Evolutionary conservation across 2,329 filamentous ascomycete genomes (phyloP), one percentile per base, ranked within the genome.

Genomic region (Didymellaceae sp.): DNA sequence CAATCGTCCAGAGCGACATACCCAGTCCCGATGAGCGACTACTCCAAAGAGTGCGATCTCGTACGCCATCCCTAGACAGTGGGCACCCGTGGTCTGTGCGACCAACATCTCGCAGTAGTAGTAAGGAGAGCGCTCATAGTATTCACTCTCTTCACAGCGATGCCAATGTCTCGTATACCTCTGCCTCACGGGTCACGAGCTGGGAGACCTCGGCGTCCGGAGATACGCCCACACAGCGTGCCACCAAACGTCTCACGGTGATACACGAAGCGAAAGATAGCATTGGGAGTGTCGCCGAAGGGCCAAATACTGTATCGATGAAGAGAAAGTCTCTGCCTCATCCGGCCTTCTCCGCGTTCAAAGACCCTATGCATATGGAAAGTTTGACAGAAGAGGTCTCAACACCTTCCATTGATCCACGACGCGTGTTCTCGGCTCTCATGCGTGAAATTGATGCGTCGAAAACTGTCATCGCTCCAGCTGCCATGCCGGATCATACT

Each of bases 141-240:
- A 62, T 60, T 33, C 59, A 61, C 5, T 70, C 66, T 43, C 59
- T 67, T 6, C 63, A 66, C n/a, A 72, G 68, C 30, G 67, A 71
- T 37, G 45, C 57, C 6, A 78, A 79, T 26, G 75, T 80, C 58
- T 83, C 82, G 1, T 86, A 84, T 54, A 59, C 84, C 5, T 80
- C 61, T 20, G 50, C 50, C 4, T 73, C 69, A 14, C 64, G 87
- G 17, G 83, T 89, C 41, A 89, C 87, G 2, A 91, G 87, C 67
- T 90, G 88, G 88, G 82, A 82, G 4, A 83, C 85, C 54, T 88
- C 87, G 0, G 83, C 82, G 1, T 77, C 79, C 1, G 80, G 80
- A 48, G 84, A 82, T 2, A 79, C 82, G 2, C 71, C 79, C 5
- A 83, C 67, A 51, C 78, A 75, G 51, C 77, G 52, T 73, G 80